Base-by-base conservation (phyloP, 352 stramenopile species). In the Phytophthora capsici region DNA sequence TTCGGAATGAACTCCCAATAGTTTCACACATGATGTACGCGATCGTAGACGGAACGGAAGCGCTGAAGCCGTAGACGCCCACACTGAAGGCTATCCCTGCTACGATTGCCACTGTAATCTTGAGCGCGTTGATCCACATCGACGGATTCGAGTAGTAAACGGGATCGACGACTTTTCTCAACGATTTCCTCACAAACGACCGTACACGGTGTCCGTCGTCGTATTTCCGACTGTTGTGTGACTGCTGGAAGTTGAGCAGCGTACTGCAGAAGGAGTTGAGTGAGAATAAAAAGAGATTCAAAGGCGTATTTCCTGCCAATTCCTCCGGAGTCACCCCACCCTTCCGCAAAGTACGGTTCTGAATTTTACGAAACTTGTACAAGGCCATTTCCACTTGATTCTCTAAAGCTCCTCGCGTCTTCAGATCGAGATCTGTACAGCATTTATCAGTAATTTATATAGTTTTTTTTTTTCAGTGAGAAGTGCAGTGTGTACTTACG, bases 261-360 rank as follows among this genome's bases (percentile, higher is more conserved):
- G 84, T 92, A 38, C 79, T 82, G 66, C 86, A 95, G 41, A 93
- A 90, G 25, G 86, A 93, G 63, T 95, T 87, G 41, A 95, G 74
- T 25, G 86, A 93, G 54, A 93, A 94, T 3, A 93, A 62, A 58
- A 94, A 94, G 16, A 94, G 59, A 53, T 93, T 92, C 13, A 94
- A 69, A 6, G 86, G 84, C 0, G 93, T 78, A 45, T 94, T 94
- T n/a, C 82, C 86, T 54, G 89, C 82, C 3, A 94, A 71, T n/a
- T 93, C 82, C 60, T 89, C 86, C 44, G 69, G 54, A 17, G 72
- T 85, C 16, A 88, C 71, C 22, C 81, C 80, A n/a, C 85, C 71
- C 2, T 59, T 75, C 32, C 77, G 72, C 1, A 93, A 58, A 20
- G 82, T 70, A 1, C 77, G 81, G 38, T 78, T 90, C 38, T 93